Evolutionary conservation across 2,329 filamentous ascomycete species (phyloP).

Genomic region (Colletotrichum neosansevieriae): DNA sequence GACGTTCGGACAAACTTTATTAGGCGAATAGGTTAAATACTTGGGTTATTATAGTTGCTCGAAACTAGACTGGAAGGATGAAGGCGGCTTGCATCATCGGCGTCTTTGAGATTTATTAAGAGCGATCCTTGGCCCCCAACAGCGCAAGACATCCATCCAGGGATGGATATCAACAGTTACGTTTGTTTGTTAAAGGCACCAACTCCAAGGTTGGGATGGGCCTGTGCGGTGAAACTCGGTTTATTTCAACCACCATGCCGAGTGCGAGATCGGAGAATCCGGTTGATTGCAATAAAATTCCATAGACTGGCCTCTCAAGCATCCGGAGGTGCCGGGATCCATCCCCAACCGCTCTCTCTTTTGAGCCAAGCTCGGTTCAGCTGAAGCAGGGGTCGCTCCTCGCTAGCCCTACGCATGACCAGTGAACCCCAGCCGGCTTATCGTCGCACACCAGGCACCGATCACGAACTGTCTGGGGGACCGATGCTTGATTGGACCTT

Average conservation of each 20-base stretch:
- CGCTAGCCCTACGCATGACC: conserved; percentile 9
- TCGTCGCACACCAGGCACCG: background rate
- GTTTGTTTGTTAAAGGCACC: background rate
- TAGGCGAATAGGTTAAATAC: no score
- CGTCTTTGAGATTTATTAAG: no score
- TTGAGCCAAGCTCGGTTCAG: background rate
- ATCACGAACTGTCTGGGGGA: background rate
- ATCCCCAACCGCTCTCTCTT: background rate
- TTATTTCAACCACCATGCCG: background rate
- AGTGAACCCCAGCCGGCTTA: conserved; percentile 2
- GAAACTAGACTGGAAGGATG: no score
- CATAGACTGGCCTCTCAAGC: background rate
- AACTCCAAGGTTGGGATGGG: background rate
- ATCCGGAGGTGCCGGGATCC: background rate
- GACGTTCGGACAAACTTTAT: no score
- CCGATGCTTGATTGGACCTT: conserved; percentile 9
- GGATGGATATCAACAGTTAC: no score
- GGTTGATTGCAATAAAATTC: no score
- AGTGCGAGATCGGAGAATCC: background rate
- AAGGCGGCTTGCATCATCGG: no score
- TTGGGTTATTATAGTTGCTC: no score
- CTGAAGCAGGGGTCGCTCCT: conserved; percentile 5
- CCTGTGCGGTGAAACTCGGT: background rate
- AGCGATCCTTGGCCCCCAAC: no score
- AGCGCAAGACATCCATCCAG: no score